Evolutionary conservation across 2,329 filamentous ascomycete genomes (phyloP).

Genomic region (Periconia sp.): DNA sequence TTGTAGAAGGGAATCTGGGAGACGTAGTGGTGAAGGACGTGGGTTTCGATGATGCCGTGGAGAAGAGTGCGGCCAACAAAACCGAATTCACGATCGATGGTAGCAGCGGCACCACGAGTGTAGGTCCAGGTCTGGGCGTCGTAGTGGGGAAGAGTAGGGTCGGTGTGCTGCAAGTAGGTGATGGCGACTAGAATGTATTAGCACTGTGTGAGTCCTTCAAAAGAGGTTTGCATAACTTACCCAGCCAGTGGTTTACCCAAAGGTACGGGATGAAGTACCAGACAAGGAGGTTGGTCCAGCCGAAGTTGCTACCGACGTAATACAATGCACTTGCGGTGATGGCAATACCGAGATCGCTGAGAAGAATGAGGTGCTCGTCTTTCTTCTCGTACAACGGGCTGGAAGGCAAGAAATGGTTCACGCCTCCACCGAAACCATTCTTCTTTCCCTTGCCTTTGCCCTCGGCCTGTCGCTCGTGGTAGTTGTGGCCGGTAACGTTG

Average conservation of each 20-base stretch:
- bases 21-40: conserved; percentile 97
- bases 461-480: conserved; percentile 86
- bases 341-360: conserved; percentile 78
- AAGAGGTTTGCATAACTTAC: conserved; percentile 58
- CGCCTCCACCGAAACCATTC: conserved; percentile 77
- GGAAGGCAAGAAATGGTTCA: conserved; percentile 91
- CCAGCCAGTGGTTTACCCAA: conserved; percentile 99
- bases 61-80: conserved; percentile 89
- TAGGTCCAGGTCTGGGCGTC: conserved; percentile 85
- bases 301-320: conserved; percentile 73
- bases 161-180: conserved; percentile 96
- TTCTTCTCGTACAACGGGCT: conserved; percentile 91
- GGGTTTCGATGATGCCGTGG: conserved; percentile 96
- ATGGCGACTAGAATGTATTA: conserved; percentile 71
- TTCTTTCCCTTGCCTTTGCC: conserved; percentile 90
- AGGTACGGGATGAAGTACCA: conserved; percentile 97
- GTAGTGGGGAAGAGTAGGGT: conserved; percentile 93
- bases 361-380: conserved; percentile 81
- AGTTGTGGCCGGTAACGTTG: conserved; percentile 96
- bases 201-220: conserved; percentile 15
- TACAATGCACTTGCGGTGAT: conserved; percentile 65
- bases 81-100: conserved; percentile 95
- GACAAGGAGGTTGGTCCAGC: conserved; percentile 82
- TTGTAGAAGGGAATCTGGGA: conserved; percentile 96
- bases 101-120: conserved; percentile 88